These are phyloP conservation scores for Apiotrichum mycotoxinovorans DNA, from an alignment of 1,284 basidiomycete species.

Conservation along the genomic window DNA sequence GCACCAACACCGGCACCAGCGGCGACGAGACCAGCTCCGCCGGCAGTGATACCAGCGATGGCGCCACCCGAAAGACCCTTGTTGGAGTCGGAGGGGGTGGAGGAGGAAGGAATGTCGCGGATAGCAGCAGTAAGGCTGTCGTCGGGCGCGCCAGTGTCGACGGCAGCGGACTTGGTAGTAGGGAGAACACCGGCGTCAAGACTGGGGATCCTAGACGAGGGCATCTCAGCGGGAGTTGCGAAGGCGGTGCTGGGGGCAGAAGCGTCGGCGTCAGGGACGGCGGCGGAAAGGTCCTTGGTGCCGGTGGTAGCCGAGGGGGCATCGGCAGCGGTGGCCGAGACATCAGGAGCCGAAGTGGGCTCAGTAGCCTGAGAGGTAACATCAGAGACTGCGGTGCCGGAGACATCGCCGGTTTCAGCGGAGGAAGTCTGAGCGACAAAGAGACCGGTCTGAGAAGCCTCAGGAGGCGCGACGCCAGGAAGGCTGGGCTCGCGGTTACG, in stretches of 20 bases:
- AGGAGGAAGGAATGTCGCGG: background rate
- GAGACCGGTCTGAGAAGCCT: no score
- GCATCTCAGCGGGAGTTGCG: background rate
- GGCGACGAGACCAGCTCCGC: background rate
- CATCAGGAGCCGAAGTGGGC: no score
- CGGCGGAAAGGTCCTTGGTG: background rate
- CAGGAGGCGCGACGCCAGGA: no score
- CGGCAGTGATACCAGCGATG: background rate
- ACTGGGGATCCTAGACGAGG: background rate
- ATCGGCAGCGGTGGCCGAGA: background rate
- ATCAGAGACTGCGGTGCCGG: no score
- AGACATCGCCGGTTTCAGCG: no score
- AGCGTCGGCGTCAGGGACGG: background rate
- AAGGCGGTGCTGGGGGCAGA: background rate
- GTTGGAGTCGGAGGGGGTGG: background rate
- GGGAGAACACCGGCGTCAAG: background rate
- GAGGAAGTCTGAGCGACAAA: no score
- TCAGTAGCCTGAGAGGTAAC: no score
- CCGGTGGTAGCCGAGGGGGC: background rate
- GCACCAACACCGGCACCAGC: background rate
- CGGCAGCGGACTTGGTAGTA: background rate
- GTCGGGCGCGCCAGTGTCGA: background rate
- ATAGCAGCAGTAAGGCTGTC: conserved; percentile 1
- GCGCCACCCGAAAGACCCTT: background rate
- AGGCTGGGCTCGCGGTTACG: no score